Conservation (phyloP, 352 stramenopile genomes). For the Phytophthora pseudosyringae region DNA sequence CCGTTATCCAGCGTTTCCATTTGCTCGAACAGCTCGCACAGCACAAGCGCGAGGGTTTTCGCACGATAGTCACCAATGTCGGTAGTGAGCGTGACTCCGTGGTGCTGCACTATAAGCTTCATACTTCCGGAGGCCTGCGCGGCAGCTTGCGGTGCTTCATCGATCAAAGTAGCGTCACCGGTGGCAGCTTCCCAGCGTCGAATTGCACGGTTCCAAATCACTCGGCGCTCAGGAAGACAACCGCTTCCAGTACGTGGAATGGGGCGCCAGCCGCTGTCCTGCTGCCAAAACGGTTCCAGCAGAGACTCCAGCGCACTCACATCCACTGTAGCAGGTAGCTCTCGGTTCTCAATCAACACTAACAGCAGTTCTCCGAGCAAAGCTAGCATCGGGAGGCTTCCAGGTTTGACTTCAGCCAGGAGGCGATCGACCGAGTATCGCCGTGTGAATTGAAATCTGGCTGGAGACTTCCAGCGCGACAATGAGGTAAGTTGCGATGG, state of each 20-base stretch:
- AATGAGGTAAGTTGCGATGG: neutral
- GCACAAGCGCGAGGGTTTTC: slow-evolving; percentile 44
- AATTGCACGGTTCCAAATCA: slow-evolving; percentile 75
- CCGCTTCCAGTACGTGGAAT: slow-evolving; percentile 29
- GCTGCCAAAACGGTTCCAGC: slow-evolving; percentile 62
- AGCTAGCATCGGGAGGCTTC: slow-evolving; percentile 42
- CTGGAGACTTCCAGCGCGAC: slow-evolving; percentile 40
- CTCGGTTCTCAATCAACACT: slow-evolving; percentile 45
- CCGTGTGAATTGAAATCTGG: slow-evolving; percentile 50
- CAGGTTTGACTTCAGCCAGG: slow-evolving; percentile 44
- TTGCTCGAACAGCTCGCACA: slow-evolving; percentile 76
- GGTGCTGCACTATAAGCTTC: neutral
- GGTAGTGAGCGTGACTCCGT: neutral
- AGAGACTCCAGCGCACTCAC: slow-evolving; percentile 40
- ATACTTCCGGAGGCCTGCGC: neutral
- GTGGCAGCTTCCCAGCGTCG: slow-evolving; percentile 55
- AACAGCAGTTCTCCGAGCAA: slow-evolving; percentile 65
- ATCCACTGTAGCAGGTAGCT: slow-evolving; percentile 30
- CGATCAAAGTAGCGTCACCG: neutral
- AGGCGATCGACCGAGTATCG: slow-evolving; percentile 57
- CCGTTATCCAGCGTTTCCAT: slow-evolving; percentile 68
- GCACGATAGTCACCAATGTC: slow-evolving; percentile 39
- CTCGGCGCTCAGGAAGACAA: slow-evolving; percentile 44
- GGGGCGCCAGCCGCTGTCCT: slow-evolving; percentile 24
- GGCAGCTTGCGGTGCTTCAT: neutral